Evolutionary conservation across 176 grass and related monocot genomes (phyloP), one percentile per base, ranked within the genome.

Genomic region (Pontederia crassipes): DNA sequence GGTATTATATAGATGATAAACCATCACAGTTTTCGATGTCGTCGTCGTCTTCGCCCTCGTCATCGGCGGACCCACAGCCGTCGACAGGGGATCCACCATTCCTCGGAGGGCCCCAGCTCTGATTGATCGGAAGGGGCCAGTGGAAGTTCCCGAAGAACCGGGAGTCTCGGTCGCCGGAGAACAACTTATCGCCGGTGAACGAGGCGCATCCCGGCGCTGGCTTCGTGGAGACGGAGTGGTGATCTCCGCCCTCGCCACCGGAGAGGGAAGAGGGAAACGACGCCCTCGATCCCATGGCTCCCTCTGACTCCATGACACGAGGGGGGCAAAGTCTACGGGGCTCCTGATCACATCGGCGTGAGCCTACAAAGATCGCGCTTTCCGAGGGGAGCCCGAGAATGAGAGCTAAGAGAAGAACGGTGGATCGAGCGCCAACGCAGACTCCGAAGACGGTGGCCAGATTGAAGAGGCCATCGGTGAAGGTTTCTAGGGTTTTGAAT

Each of bases 11-110:
- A n/a, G n/a, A n/a, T n/a, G n/a, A n/a, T n/a, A 52, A 60, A 15
- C 61, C 81, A 50, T 68, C 74, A 45, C 80, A 73, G 11, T 66
- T 28, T 10, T 77, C 79, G 15, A 72, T 64, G 8, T 71, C 69
- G 3, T 61, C 45, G 0, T 62, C 75, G 4, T 78, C 74, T 26
- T 17, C 72, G 12, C 45, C 68, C 2, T 83, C 85, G 4, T 88
- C 80, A 11, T 54, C 70, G 26, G 18, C 64, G 45, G 62, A 57
- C 29, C 72, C 77, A 8, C 74, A 80, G 11, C 67, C 61, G 35
- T 32, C 32, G 32, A 40, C 40, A 11, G 53, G 66, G 11, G 66
- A 69, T 11, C 66, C 29, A 10, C 53, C 66, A 13, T 56, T 53
- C 66, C 28, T 46, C 26, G 56, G 12, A 16, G 50, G 32, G 66